Evolutionary conservation across 2,329 filamentous ascomycete genomes (phyloP), one percentile per base, ranked within the genome.

Genomic region (Trichoderma koningiopsis): DNA sequence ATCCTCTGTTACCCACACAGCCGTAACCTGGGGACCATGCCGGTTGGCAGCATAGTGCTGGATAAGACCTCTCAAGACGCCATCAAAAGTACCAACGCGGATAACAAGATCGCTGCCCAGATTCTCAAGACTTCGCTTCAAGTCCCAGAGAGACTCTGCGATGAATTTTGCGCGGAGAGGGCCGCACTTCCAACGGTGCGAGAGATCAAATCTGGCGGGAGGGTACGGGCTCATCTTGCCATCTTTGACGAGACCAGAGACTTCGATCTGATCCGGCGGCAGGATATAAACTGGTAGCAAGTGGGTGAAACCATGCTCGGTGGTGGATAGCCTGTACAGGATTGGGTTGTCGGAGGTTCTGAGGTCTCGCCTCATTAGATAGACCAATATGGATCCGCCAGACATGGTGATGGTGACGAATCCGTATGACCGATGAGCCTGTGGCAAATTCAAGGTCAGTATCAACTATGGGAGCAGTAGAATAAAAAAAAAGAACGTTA

Each of bases 281-380:
- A 94, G 88, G 24, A 93, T 81, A 75, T 89, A 92, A 52, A 93
- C 79, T 8, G 92, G 92, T 1, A 95, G 82, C 1, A 94, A 77
- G 76, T 94, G 91, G 1, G 90, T 92, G 74, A 85, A 89, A 4
- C 82, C 83, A 75, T 88, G 85, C 27, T 84, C 78, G 72, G 81
- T 87, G 72, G 81, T 87, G 70, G 81, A 81, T 61, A 86, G 81
- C 74, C 79, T 84, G 75, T 92, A 84, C 24, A 95, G 84, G 53
- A 94, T 84, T 0, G 91, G 91, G 75, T 94, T 94, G 79, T 95
- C 92, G 33, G 87, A 83, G 31, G 92, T 83, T 70, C 92, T 89
- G 24, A 94, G 83, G 76, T 95, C 92, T 73, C 89, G 88, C 56
- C 92, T 88, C 43, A 94, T 79, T 27, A 94, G 78, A 75, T 93